Conservation (phyloP, 495 filamentous ascomycete species). For the Penicillium mononematosum region DNA sequence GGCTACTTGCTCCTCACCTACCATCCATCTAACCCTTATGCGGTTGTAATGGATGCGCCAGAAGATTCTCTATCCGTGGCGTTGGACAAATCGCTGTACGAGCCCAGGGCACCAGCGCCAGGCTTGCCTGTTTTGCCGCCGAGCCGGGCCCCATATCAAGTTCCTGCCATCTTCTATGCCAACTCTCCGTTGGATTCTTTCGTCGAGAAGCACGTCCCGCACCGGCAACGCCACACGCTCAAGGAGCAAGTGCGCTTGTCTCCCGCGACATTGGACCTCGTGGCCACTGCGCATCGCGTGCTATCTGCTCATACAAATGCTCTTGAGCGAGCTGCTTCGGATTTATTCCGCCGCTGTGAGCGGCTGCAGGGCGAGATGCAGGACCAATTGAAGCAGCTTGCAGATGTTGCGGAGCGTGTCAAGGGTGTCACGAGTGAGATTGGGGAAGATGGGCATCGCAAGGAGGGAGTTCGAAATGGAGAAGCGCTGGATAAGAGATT, state of each 20-base stretch:
- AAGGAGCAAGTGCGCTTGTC: constrained; percentile 74
- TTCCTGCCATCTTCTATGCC: constrained; percentile 62
- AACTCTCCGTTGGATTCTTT: constrained; percentile 58
- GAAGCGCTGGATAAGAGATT: constrained; percentile 60
- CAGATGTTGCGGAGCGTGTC: constrained; percentile 64
- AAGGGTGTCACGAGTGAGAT: constrained; percentile 65
- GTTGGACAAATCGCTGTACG: constrained; percentile 33
- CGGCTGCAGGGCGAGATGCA: constrained; percentile 67
- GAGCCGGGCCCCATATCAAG: constrained; percentile 67
- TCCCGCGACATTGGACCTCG: constrained; percentile 68
- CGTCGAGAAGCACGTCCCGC: constrained; percentile 58
- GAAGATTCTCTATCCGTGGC: constrained; percentile 37
- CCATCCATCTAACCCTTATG: constrained; percentile 60
- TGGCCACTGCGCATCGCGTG: constrained; percentile 74
- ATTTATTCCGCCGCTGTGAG: constrained; percentile 78
- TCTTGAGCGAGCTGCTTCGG: constrained; percentile 71
- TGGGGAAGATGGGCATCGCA: constrained; percentile 44
- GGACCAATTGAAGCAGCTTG: constrained; percentile 66
- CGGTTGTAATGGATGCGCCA: constrained; percentile 66
- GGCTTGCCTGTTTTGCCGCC: constrained; percentile 30
- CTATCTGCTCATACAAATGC: constrained; percentile 70
- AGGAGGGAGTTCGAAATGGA: constrained; percentile 44
- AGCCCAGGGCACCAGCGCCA: constrained; percentile 22
- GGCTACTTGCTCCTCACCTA: constrained; percentile 77
- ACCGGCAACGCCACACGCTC: constrained; percentile 58